Percentiles rank a stretch among this genome's conserved stretches.
These are phyloP conservation scores for Calonectria hawksworthii DNA, from an alignment of 2,329 filamentous ascomycete genomes.

Conservation along the genomic window DNA sequence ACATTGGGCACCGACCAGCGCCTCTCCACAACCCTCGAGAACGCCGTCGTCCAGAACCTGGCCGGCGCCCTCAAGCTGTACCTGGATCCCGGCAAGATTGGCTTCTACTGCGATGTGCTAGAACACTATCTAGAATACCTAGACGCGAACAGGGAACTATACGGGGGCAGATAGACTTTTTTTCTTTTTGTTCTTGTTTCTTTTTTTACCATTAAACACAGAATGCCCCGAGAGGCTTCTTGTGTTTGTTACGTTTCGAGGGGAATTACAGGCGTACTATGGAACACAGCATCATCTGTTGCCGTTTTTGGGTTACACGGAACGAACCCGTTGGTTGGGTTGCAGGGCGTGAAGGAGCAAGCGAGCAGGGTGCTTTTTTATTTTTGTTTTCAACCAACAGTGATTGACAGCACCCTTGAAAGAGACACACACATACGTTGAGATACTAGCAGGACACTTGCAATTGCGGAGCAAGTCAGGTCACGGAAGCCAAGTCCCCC, in stretches of 20 bases:
- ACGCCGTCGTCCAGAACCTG: conserved; percentile 6
- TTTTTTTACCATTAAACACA: neutral
- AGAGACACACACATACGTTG: neutral
- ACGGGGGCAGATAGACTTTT: neutral
- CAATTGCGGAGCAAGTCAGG: neutral
- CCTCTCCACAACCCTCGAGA: conserved; percentile 5
- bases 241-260: neutral
- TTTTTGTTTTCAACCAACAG: neutral
- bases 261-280: neutral
- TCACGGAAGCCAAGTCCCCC: neutral
- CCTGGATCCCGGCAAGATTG: conserved; percentile 5
- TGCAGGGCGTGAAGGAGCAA: conserved; percentile 1
- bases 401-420: neutral
- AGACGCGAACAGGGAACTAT: neutral
- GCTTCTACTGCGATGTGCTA: neutral
- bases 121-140: neutral
- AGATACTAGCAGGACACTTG: neutral
- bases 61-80: neutral
- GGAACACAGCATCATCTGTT: neutral
- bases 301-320: neutral
- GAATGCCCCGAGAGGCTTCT: neutral
- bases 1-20: neutral
- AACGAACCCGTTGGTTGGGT: neutral
- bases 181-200: too few relatives aligned
- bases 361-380: neutral